Evolutionary conservation across 169 alveolate species (phyloP), one percentile per base, ranked within the genome.

Genomic region (Plasmodium relictum): DNA sequence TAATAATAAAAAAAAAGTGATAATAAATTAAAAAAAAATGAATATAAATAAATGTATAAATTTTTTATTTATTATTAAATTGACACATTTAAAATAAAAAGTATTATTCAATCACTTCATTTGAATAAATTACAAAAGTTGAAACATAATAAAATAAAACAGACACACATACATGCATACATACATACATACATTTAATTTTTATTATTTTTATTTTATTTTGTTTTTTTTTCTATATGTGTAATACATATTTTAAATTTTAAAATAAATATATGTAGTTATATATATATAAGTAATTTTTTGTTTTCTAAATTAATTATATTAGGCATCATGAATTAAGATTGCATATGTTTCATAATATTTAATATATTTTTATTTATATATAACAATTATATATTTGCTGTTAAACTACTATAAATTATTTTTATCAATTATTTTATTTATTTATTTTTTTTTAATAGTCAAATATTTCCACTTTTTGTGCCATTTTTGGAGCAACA

Each of bases 391-490:
- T 31, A 31, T 31, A 3, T 31, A 31, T 31, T 31, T 31, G 1
- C 3, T 31, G 39, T 31, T 31, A 31, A 31, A 31, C 39, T 31
- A 2, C 39, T 31, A 31, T 31, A 31, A 2, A 31, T 31, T 31
- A 31, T 31, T 31, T 31, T 31, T 31, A 31, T 31, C n/a, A n/a
- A n/a, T n/a, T n/a, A n/a, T 31, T 31, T 31, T 31, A 31, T 31
- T 31, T 31, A 2, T 31, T 31, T 31, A 2, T 31, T 31, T 31
- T 20, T 54, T 63, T 31, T n/a, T 50, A 76, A 56, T 78, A 78
- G 26, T 78, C 89, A 24, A 78, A 78, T 8, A 78, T 78, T 52
- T 78, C 89, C 10, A 78, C 78, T 22, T 78, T 66, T 39, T 78
- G 89, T 22, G 63, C 71, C 44, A 78, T 78, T 78, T 78, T 63